Conservation (phyloP, 202 grass and related monocot genomes). For the Hordeum pubiflorum region DNA sequence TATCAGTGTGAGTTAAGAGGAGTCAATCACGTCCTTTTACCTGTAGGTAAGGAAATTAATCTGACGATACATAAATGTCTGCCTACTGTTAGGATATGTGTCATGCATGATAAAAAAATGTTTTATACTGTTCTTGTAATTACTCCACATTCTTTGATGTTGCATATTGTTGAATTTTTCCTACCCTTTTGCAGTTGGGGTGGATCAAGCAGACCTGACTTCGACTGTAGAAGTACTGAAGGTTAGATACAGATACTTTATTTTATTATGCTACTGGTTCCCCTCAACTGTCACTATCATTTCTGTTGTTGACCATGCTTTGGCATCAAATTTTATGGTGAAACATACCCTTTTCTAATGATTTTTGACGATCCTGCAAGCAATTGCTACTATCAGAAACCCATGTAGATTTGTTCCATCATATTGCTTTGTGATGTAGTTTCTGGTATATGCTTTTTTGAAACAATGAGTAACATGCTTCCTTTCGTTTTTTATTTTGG, state of each 20-base stretch:
- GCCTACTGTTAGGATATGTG: background rate
- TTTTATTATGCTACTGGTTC: background rate
- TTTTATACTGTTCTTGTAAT: background rate
- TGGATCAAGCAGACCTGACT: conserved; percentile 97
- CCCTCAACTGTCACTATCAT: background rate
- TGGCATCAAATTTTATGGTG: background rate
- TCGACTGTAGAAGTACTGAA: conserved; percentile 97
- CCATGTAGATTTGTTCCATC: background rate
- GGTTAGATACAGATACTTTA: conserved; percentile 44
- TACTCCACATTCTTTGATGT: background rate
- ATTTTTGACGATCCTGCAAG: background rate
- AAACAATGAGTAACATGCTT: background rate
- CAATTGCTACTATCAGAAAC: background rate
- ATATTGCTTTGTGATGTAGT: background rate
- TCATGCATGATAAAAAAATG: background rate
- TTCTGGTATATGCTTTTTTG: background rate
- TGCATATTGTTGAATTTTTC: conserved; percentile 7
- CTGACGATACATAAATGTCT: background rate
- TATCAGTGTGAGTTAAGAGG: background rate
- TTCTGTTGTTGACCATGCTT: background rate
- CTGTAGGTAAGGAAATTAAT: background rate
- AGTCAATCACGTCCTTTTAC: background rate
- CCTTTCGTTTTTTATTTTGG: conserved; percentile 2
- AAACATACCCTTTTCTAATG: background rate
- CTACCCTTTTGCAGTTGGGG: conserved; percentile 68